Evolutionary conservation across 176 grass and related monocot species (phyloP).

Genomic region (Triticum dicoccoides): DNA sequence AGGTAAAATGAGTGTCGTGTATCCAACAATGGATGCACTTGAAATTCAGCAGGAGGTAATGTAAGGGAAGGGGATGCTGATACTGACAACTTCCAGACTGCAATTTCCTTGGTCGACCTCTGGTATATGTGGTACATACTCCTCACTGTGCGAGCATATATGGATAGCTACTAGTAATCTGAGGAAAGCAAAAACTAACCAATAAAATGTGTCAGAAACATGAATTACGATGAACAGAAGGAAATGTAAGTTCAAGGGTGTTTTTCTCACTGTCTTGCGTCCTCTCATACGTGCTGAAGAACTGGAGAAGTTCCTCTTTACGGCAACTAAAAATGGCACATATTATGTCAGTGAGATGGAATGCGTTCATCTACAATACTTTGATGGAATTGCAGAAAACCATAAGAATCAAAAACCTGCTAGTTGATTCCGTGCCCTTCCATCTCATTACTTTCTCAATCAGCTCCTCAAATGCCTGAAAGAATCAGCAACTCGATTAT

Average conservation of each 20-base stretch:
- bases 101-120: no score
- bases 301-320: conserved; percentile 6
- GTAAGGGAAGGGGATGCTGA: neutral
- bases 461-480: conserved; percentile 39
- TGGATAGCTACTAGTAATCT: conserved; percentile 29
- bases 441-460: conserved; percentile 28
- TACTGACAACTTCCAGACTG: conserved; percentile 18
- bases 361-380: neutral
- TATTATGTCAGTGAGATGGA: neutral
- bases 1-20: neutral
- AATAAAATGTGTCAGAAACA: conserved; percentile 31
- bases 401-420: conserved; percentile 4
- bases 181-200: conserved; percentile 45
- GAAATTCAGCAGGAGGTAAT: conserved; percentile 1
- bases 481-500: conserved; percentile 5
- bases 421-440: neutral
- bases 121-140: neutral
- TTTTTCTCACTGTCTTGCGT: conserved; percentile 22
- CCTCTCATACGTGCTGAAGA: neutral
- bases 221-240: neutral
- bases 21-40: conserved; percentile 5
- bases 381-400: conserved; percentile 9
- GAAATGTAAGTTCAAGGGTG: neutral
- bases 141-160: conserved; percentile 22
- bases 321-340: conserved; percentile 1